phyloP scores from a whole-genome alignment of 2,329 filamentous ascomycete species.

The Immersiporthe knoxdaviesiana region DNA sequence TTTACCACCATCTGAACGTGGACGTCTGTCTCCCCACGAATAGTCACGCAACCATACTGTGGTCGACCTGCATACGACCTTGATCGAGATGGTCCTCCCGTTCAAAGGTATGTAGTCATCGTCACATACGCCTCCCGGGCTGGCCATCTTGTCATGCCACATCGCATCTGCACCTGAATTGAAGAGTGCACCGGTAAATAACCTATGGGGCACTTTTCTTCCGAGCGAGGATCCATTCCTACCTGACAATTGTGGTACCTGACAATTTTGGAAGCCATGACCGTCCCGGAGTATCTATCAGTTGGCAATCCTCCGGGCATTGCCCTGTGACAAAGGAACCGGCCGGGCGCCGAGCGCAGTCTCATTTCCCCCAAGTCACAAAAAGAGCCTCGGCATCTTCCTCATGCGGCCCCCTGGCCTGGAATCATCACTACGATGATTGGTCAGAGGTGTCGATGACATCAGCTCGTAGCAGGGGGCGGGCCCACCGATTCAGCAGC shows the following conservation, averaged over 20 bases:
- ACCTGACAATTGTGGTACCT: not conserved
- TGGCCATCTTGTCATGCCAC: not conserved
- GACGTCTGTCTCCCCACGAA: not conserved
- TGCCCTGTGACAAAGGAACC: not conserved
- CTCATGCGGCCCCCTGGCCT: constrained; percentile 14
- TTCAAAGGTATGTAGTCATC: not conserved
- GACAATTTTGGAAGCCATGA: not conserved
- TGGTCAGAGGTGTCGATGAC: constrained; percentile 23
- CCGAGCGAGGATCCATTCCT: not conserved
- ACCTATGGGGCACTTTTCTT: not conserved
- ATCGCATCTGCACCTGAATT: not conserved
- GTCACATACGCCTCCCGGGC: not conserved
- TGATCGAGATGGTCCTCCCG: not conserved
- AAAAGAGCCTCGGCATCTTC: constrained; percentile 26
- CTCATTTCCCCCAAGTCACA: not conserved
- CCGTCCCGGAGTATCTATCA: not conserved
- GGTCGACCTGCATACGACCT: not conserved
- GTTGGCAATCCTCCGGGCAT: not conserved
- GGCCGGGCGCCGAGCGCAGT: not conserved
- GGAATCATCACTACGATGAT: constrained; percentile 18
- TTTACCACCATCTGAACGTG: not conserved
- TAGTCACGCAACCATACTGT: not conserved
- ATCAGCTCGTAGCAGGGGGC: constrained; percentile 13
- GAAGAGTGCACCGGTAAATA: no score
- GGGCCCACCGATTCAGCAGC: not conserved